Base-by-base conservation (phyloP, 2,329 filamentous ascomycete genomes). In the Cladophialophora exuberans region DNA sequence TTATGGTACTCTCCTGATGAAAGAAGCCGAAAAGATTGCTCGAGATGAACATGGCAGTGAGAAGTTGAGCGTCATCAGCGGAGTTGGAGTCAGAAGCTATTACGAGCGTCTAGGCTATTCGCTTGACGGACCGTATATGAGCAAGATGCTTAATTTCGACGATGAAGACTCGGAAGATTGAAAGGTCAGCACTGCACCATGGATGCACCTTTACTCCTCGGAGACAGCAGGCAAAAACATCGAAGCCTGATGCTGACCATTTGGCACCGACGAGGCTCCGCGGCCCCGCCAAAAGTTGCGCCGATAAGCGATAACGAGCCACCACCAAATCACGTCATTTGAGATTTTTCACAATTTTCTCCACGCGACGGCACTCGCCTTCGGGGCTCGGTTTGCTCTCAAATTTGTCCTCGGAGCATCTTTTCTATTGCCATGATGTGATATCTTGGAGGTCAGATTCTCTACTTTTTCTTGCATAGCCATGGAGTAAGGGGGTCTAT, bases 21-120 rank as follows among this genome's bases (percentile, higher is more conserved):
- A 97, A 69, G 93, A 97, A 75, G 95, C 94, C 0, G 94, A 97
- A 76, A 82, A 92, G 47, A 99, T 99, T 62, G 93, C 95, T 0
- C 83, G 90, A 52, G 88, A 97, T 62, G 94, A 99, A 74, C 94
- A 99, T 68, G 89, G 91, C 4, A 97, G 92, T 65, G 81, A 82
- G 57, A 99, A 99, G 80, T 90, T 99, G 52, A 94, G 90, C 68
- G 91, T 99, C 63, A 99, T 99, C 58, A 96, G 91, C n/a, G 94
- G 94, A 25, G 92, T 99, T 6, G 94, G 94, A 10, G 95, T 97
- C 15, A 81, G 94, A 67, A 95, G 90, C 68, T 99, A 99, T 71
- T 99, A 99, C 70, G 86, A 83, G 61, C 93, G 92, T 71, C 80
- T 99, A 26, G 94, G 94, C 1, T 99, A 97, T 75, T 90, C 84